Evolutionary conservation across 2,329 filamentous ascomycete genomes (phyloP).

Genomic region (Fusarium duplospermum): DNA sequence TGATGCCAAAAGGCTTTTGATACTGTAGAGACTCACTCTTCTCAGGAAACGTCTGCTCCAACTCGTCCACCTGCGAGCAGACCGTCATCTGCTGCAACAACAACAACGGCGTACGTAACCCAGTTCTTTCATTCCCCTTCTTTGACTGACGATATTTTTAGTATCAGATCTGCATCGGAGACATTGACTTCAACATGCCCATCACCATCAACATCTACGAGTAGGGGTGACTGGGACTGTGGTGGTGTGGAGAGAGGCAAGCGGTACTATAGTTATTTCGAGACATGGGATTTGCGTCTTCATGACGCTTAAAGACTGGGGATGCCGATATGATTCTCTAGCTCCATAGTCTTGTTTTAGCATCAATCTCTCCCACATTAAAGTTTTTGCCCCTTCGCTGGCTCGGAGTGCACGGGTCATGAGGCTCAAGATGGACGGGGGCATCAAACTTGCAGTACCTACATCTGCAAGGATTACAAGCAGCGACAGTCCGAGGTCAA

Average conservation of each 20-base stretch:
- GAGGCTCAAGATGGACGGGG: background rate
- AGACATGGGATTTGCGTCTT: background rate
- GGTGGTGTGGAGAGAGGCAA: background rate
- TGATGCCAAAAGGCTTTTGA: background rate
- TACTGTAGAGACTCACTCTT: background rate
- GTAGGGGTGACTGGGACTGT: background rate
- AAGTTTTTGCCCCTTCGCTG: background rate
- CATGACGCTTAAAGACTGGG: background rate
- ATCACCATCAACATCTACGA: conserved; percentile 37
- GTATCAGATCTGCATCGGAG: conserved; percentile 41
- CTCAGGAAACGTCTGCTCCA: conserved; percentile 25
- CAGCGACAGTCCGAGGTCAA: too few species aligned
- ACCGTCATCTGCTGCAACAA: conserved; percentile 43
- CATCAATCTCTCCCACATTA: background rate
- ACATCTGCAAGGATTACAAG: background rate
- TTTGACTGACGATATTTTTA: conserved; percentile 1
- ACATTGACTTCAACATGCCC: conserved; percentile 37
- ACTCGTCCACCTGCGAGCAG: conserved; percentile 26
- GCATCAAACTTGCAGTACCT: background rate
- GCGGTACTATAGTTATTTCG: background rate
- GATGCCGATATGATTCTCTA: background rate
- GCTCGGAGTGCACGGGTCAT: background rate
- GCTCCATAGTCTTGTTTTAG: background rate
- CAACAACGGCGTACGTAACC: conserved; percentile 36
- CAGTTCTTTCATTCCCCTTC: accelerated